Conservation (phyloP, 75 land plant species). For the Gnetum montanum region DNA sequence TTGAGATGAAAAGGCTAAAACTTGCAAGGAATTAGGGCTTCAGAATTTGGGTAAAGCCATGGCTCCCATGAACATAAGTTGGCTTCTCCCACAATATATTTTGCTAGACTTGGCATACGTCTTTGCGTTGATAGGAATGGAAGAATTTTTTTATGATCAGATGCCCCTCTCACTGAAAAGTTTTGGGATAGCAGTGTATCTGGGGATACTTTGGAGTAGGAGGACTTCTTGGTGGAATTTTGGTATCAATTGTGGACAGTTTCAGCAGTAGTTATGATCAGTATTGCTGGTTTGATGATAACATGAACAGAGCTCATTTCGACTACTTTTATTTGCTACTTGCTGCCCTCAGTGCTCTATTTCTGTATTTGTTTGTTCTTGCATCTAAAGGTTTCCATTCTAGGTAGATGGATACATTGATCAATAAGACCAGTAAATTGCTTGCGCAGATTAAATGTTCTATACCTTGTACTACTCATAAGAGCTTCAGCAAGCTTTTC, state of each 20-base stretch:
- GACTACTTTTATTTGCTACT: slow-evolving; percentile 67
- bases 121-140: slow-evolving; percentile 57
- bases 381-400: no score
- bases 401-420: no score
- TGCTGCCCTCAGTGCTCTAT: slow-evolving; percentile 44
- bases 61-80: slow-evolving; percentile 56
- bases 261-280: slow-evolving; percentile 7
- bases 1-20: slow-evolving; percentile 37
- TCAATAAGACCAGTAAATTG: no score
- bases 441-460: no score
- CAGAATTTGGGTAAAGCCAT: slow-evolving; percentile 4
- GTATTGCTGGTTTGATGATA: slow-evolving; percentile 45
- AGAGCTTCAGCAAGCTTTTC: no score
- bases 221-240: background rate
- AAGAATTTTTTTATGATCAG: slow-evolving; percentile 76
- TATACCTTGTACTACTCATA: no score
- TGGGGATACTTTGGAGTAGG: slow-evolving; percentile 14
- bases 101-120: slow-evolving; percentile 56
- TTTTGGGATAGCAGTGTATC: slow-evolving; percentile 60
- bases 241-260: background rate
- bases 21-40: slow-evolving; percentile 8
- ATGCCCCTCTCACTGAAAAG: slow-evolving; percentile 79
- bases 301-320: slow-evolving; percentile 58
- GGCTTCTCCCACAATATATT: slow-evolving; percentile 63
- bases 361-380: no score